Base-by-base conservation (phyloP, 306 rosid species). In the Dryas alaskensis region DNA sequence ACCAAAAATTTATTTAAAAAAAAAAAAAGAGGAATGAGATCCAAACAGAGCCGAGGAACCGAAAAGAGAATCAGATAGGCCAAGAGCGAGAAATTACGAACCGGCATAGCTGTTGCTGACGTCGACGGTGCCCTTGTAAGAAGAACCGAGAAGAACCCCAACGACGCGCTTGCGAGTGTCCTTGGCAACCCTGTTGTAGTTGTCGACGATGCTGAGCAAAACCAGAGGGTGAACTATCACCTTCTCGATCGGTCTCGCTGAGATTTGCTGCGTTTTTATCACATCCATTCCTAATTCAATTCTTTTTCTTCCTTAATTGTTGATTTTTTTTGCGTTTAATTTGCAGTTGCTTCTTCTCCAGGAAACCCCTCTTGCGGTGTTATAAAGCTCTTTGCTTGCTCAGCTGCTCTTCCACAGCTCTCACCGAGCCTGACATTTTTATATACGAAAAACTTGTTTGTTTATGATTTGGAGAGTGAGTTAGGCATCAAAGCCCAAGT, bases 71-170 rank as follows among this genome's bases (percentile, higher is more conserved):
- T 31, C 58, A 25, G 7, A 12, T 19, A 9, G 25, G 44, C 2
- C 6, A 44, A 25, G 39, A 8, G 45, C 1, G 25, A 54, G 44
- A 25, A 22, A 45, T 9, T 4, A 42, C 8, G 65, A 31, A 90
- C 93, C 97, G 7, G 97, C 97, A 76, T 91, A 91, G 86, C 92
- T 87, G 79, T 84, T 91, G 86, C 87, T 78, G 65, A 91, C 92
- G 22, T 91, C 97, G 3, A 88, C 97, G 44, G 90, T 88, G 79
- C 97, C 93, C 59, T 79, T 89, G 82, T 76, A 85, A 14, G 97
- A 65, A 25, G 89, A 83, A 31, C 97, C 97, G 39, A 91, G 93
- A 68, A 91, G 77, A 10, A 91, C 92, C 13, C 97, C 93, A 12
- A 88, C 92, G 62, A 91, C 97, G 60, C 93, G 89, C 67, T 87